Evolutionary conservation across 2,329 filamentous ascomycete genomes (phyloP), one percentile per base, ranked within the genome.

Genomic region (Juglanconis oblonga): DNA sequence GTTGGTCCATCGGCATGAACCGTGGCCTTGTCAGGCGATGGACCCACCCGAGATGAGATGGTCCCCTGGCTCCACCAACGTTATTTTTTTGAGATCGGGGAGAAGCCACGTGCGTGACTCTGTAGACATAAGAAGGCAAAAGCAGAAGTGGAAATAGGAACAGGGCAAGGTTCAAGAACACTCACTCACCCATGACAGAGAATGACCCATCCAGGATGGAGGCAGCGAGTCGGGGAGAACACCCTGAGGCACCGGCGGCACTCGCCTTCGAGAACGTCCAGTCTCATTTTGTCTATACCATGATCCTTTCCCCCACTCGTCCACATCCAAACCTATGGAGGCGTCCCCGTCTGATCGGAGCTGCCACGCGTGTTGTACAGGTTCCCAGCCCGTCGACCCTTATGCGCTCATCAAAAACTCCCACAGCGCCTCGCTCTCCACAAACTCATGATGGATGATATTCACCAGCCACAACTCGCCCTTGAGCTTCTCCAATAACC

Each of bases 401-500:
- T 50, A 62, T 33, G 58, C 58, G 36, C 51, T 72, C 55, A 80
- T 70, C 68, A 93, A 74, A 64, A 91, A 74, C 52, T 87, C 78
- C 91, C 91, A 95, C 67, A 95, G 72, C 31, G 85, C 88, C 52
- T 91, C 82, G 62, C 80, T 79, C 53, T 92, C 84, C 13, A 92
- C 78, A 72, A 83, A 95, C 57, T 89, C 87, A 68, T 93, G 91
- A 73, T 92, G 89, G 67, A 95, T 94, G 59, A 95, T 82, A 77
- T 97, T 98, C 48, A 98, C 92, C 67, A 99, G 77, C 90, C 93
- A 97, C 65, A 86, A 83, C 67, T 92, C 91, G 50, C 84, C 80
- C 69, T 86, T 83, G 40, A 89, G 80, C 5, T 78, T 72, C 63
- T 88, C 85, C 48, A 99, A 77, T 58, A 97, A 78, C 69, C 83